Evolutionary conservation across 768 basidiomycete species (phyloP).

Genomic region (Boletus patriciae): DNA sequence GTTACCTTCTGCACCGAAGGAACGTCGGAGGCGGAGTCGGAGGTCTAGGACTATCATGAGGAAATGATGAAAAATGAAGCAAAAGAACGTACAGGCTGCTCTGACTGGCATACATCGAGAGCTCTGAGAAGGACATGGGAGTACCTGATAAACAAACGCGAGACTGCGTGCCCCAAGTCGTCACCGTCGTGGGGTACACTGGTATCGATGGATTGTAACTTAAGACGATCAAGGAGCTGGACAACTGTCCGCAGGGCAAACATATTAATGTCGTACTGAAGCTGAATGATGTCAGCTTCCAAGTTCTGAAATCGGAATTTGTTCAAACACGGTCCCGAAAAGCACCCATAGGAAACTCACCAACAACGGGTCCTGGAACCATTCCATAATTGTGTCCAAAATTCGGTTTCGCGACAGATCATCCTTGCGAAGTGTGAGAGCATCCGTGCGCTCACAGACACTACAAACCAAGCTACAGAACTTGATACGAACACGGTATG

Average conservation of each 20-base stretch:
- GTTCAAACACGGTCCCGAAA: slow-evolving; percentile 1
- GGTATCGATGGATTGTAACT: slow-evolving; percentile 58
- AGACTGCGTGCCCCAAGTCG: slow-evolving; percentile 66
- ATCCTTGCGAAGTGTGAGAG: slow-evolving; percentile 66
- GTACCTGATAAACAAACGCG: slow-evolving; percentile 79
- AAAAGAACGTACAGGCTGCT: slow-evolving; percentile 40
- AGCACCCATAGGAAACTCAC: slow-evolving; percentile 40
- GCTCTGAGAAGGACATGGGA: slow-evolving; percentile 63
- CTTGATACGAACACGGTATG: slow-evolving; percentile 68
- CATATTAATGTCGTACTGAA: slow-evolving; percentile 69
- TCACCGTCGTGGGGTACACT: slow-evolving; percentile 53
- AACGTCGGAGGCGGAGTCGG: slow-evolving; percentile 52
- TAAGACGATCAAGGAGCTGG: slow-evolving; percentile 71
- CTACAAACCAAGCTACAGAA: slow-evolving; percentile 74
- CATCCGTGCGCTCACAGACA: slow-evolving; percentile 61
- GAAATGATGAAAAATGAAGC: neutral
- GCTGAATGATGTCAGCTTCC: slow-evolving; percentile 37
- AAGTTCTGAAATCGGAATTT: slow-evolving; percentile 28
- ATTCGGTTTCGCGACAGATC: slow-evolving; percentile 64
- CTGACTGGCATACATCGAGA: slow-evolving; percentile 52
- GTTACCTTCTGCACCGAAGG: slow-evolving; percentile 49
- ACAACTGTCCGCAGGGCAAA: slow-evolving; percentile 74
- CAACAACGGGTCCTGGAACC: slow-evolving; percentile 58
- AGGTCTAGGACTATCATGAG: slow-evolving; percentile 34
- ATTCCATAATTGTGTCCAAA: slow-evolving; percentile 75